phyloP scores from a whole-genome alignment of 805 yeast species.

The Wickerhamiella sorbophila region DNA sequence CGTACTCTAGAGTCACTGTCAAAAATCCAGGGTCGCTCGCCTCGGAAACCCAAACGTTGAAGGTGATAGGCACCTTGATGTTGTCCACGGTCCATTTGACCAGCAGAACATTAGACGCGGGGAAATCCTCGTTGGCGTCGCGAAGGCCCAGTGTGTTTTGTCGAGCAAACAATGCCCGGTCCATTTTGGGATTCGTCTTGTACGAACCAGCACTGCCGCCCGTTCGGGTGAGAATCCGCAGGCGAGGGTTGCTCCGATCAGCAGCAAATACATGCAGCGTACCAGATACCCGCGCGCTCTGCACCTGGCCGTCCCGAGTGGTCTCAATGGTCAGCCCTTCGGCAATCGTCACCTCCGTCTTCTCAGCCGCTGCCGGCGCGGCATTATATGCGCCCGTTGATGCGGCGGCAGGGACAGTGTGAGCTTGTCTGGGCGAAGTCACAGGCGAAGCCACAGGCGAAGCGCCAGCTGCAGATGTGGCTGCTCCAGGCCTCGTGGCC shows the following conservation, averaged over 20 bases:
- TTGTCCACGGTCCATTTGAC: slow-evolving; percentile 73
- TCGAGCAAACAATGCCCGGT: slow-evolving; percentile 50
- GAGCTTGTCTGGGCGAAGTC: slow-evolving; percentile 5
- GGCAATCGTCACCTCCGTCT: slow-evolving; percentile 60
- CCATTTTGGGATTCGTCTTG: slow-evolving; percentile 95
- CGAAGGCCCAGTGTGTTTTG: slow-evolving; percentile 53
- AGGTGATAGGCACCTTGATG: slow-evolving; percentile 47
- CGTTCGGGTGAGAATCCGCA: slow-evolving; percentile 45
- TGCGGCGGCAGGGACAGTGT: slow-evolving; percentile 16
- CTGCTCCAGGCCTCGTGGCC: slow-evolving; percentile 18
- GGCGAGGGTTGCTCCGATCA: slow-evolving; percentile 52
- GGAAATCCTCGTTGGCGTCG: slow-evolving; percentile 70
- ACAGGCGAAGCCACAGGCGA: slow-evolving; percentile 4
- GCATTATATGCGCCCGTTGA: background rate
- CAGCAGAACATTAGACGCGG: slow-evolving; percentile 81
- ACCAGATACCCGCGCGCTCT: slow-evolving; percentile 67
- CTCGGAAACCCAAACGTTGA: slow-evolving; percentile 74
- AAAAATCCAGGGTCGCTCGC: slow-evolving; percentile 40
- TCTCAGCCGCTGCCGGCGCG: slow-evolving; percentile 35
- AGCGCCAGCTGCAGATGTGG: slow-evolving; percentile 10
- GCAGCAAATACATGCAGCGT: slow-evolving; percentile 79
- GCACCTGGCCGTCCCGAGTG: slow-evolving; percentile 59
- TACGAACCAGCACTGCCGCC: slow-evolving; percentile 45
- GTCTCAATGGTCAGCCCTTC: slow-evolving; percentile 70
- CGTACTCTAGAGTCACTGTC: slow-evolving; percentile 81